Evolutionary conservation across 352 stramenopile genomes (phyloP).

Genomic region (Blastocystis sp.): DNA sequence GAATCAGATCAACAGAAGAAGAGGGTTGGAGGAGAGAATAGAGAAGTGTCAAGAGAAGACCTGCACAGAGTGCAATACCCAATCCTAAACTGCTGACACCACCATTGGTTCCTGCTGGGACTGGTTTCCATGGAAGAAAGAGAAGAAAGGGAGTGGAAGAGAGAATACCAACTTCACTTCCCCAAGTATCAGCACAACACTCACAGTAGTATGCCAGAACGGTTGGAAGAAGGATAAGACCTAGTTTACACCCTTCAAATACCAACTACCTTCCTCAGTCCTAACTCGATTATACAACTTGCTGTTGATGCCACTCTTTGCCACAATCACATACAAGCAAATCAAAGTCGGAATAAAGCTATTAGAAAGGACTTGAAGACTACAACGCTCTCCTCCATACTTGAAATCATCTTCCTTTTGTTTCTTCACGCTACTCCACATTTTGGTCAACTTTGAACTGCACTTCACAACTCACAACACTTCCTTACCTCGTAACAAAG

Average conservation of each 20-base stretch:
- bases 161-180: conserved; percentile 52
- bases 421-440: conserved; percentile 35
- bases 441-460: conserved; percentile 44
- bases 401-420: conserved; percentile 38
- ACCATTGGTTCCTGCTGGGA: conserved; percentile 40
- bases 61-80: not conserved
- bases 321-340: conserved; percentile 1
- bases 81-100: conserved; percentile 37
- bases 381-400: conserved; percentile 3
- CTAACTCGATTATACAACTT: not conserved
- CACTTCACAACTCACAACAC: not conserved
- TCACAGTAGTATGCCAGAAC: conserved; percentile 54
- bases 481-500: conserved; percentile 5
- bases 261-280: not conserved
- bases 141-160: conserved; percentile 35
- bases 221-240: conserved; percentile 17
- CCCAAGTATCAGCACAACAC: conserved; percentile 44
- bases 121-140: conserved; percentile 25
- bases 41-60: not conserved
- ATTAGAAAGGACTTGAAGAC: conserved; percentile 19
- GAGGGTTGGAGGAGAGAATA: conserved; percentile 22
- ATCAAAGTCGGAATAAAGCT: conserved; percentile 43
- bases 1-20: not conserved
- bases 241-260: not conserved
- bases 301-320: not conserved